A percentile compares a stretch with the other conserved stretches of the same genome.
Evolutionary conservation across 73 alveolate genomes (phyloP).

Genomic region (Tetrahymena thermophila): DNA sequence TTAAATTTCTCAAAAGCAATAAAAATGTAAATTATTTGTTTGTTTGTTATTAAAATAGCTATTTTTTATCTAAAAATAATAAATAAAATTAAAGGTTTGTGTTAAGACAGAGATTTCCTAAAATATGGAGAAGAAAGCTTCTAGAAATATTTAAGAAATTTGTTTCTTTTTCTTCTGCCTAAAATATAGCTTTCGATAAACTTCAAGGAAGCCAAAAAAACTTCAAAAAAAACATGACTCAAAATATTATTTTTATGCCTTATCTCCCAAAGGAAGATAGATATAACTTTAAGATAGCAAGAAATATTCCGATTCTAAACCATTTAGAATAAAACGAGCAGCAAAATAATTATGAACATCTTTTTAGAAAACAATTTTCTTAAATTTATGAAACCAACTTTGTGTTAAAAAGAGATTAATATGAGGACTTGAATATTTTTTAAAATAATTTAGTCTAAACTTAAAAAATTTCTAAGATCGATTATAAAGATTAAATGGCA

Average conservation of each 20-base stretch:
- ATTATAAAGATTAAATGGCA: background rate
- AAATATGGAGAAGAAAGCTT: background rate
- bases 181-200: background rate
- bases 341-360: background rate
- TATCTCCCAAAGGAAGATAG: background rate
- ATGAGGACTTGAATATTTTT: background rate
- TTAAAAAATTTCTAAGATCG: background rate
- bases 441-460: background rate
- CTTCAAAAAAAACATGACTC: background rate
- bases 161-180: background rate
- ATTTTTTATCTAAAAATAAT: no score
- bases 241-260: background rate
- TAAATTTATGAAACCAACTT: background rate
- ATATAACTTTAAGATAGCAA: background rate
- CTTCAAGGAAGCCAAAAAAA: background rate
- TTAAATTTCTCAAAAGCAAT: background rate
- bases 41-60: no score
- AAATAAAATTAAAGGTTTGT: background rate
- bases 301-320: background rate
- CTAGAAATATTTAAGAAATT: background rate
- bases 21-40: background rate
- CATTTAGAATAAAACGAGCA: background rate
- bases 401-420: background rate
- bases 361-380: background rate
- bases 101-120: background rate